phyloP scores from a whole-genome alignment of 768 basidiomycete genomes.

The Trametes meyenii region DNA sequence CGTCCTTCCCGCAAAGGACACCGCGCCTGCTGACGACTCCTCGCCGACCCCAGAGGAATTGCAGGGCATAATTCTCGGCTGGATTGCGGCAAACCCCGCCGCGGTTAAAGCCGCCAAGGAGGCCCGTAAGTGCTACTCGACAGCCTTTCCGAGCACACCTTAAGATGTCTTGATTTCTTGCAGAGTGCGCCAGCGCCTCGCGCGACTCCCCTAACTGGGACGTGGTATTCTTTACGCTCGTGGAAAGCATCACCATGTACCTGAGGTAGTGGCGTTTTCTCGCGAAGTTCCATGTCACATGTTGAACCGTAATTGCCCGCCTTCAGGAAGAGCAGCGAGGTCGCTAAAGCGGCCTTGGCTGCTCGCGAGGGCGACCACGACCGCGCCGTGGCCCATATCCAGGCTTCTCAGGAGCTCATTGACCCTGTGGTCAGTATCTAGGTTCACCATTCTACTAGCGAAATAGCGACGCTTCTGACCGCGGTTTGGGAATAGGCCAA shows the following conservation, averaged over 20 bases:
- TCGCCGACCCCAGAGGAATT: not conserved
- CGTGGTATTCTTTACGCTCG: not conserved
- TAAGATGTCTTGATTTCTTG: not conserved
- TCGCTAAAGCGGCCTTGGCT: not conserved
- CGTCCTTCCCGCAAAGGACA: not conserved
- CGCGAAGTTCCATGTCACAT: not conserved
- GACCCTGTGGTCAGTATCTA: not conserved
- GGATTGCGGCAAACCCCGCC: constrained; percentile 1
- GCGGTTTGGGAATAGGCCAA: not conserved
- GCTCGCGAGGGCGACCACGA: constrained; percentile 4
- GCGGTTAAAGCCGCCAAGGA: not conserved
- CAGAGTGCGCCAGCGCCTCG: not conserved
- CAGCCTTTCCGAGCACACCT: no score
- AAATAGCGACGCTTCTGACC: not conserved
- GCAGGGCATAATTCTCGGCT: not conserved
- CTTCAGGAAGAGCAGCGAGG: not conserved
- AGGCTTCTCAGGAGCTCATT: constrained; percentile 3
- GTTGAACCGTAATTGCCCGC: no score
- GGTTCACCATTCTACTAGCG: not conserved
- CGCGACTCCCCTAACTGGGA: constrained; percentile 8
- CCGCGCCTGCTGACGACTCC: not conserved
- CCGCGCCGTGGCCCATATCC: not conserved
- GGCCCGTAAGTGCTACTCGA: not conserved
- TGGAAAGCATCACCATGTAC: constrained; percentile 9
- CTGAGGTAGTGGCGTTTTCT: not conserved